phyloP scores from a whole-genome alignment of 768 basidiomycete genomes.

The Leucosporidium scottii region DNA sequence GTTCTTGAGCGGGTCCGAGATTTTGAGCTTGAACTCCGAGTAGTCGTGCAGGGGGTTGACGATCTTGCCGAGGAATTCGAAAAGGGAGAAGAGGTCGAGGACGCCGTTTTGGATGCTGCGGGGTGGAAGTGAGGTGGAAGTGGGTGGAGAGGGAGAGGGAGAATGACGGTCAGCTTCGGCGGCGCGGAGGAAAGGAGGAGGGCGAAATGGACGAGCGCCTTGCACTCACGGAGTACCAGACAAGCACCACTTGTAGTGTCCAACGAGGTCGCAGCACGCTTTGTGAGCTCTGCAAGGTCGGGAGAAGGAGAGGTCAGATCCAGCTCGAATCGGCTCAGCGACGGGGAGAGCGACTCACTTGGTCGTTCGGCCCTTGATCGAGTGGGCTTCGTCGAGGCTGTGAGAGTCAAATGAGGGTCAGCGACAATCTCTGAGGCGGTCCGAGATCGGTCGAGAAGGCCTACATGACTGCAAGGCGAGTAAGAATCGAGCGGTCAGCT shows the following conservation, averaged over 20 bases:
- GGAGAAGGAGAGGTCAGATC: neutral
- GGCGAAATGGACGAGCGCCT: neutral
- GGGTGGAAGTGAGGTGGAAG: neutral
- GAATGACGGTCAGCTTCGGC: neutral
- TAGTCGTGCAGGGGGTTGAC: constrained; percentile 72
- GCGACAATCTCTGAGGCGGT: neutral
- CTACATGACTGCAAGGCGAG: neutral
- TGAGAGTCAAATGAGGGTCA: neutral
- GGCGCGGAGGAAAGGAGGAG: neutral
- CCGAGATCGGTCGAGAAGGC: too few relatives aligned
- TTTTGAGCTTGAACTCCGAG: constrained; percentile 67
- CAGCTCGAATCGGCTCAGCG: neutral
- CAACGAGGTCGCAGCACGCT: constrained; percentile 68
- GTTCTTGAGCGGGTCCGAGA: constrained; percentile 69
- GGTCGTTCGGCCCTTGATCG: constrained; percentile 77
- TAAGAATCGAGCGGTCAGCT: neutral
- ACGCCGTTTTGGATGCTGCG: constrained; percentile 65
- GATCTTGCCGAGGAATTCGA: constrained; percentile 66
- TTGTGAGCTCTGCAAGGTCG: constrained; percentile 32
- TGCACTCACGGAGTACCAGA: constrained; percentile 55
- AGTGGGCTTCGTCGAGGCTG: constrained; percentile 76
- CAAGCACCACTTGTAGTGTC: constrained; percentile 78
- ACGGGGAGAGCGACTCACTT: constrained; percentile 48
- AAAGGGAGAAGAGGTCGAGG: constrained; percentile 77
- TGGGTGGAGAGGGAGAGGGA: neutral